Conservation (phyloP, 192 early-diverging fungal species). For the Dissophora globulifera region DNA sequence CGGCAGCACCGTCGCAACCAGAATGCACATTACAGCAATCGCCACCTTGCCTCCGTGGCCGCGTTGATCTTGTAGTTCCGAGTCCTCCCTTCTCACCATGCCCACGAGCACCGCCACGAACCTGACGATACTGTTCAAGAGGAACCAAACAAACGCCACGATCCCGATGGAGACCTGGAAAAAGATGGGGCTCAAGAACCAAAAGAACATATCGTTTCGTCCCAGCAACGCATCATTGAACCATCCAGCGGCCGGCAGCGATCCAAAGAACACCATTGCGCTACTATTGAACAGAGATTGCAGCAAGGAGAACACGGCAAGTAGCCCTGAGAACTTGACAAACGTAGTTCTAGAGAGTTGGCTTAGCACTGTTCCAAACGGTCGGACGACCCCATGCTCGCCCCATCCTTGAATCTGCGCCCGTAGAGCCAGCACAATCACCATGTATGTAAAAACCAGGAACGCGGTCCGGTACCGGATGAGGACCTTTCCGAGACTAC, state of each 20-base stretch:
- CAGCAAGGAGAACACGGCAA: constrained; percentile 43
- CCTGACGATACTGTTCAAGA: constrained; percentile 39
- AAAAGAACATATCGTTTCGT: constrained; percentile 62
- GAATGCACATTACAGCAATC: constrained; percentile 55
- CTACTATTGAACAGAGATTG: constrained; percentile 45
- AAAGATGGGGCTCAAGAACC: constrained; percentile 61
- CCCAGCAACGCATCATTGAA: constrained; percentile 58
- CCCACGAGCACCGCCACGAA: constrained; percentile 3
- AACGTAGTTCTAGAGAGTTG: constrained; percentile 28
- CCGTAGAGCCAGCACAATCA: constrained; percentile 65
- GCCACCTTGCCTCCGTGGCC: constrained; percentile 1
- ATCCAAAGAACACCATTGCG: constrained; percentile 14
- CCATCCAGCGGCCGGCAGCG: not conserved
- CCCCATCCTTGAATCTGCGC: constrained; percentile 57
- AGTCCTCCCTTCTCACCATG: not conserved
- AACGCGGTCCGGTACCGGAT: constrained; percentile 79
- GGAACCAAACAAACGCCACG: constrained; percentile 46
- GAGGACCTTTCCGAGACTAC: constrained; percentile 72
- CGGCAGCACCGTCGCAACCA: constrained; percentile 72
- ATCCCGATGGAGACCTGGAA: constrained; percentile 59
- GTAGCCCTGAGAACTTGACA: constrained; percentile 41
- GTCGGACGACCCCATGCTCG: constrained; percentile 9
- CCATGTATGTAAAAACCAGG: constrained; percentile 73
- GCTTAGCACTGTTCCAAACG: constrained; percentile 21
- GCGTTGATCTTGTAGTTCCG: too few relatives aligned